phyloP scores from a whole-genome alignment of 495 filamentous ascomycete genomes.

The Penicillium robsamsonii region DNA sequence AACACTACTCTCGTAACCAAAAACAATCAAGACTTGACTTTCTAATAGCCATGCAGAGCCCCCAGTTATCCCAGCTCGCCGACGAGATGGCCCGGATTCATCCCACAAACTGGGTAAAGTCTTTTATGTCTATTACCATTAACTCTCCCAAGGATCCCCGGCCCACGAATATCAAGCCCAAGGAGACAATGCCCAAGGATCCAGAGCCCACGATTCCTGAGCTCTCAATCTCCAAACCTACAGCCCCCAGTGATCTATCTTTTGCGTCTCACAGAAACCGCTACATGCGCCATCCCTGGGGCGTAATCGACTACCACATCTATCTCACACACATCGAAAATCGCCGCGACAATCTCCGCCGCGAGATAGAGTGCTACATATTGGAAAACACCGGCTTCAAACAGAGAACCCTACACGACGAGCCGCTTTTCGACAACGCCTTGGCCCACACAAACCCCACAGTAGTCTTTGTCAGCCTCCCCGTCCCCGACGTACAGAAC shows the following conservation, averaged over 20 bases:
- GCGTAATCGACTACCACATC: conserved; percentile 36
- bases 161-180: background rate
- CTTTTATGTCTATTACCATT: background rate
- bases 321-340: conserved; percentile 31
- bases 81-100: background rate
- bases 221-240: background rate
- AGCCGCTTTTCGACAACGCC: conserved; percentile 10
- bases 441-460: conserved; percentile 17
- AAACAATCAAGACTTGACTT: background rate
- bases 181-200: too few species aligned
- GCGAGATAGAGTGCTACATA: conserved; percentile 24
- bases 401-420: conserved; percentile 23
- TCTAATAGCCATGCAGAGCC: conserved; percentile 4
- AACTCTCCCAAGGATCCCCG: background rate
- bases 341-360: conserved; percentile 10
- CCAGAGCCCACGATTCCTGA: too few species aligned
- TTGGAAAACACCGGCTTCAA: conserved; percentile 28
- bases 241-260: background rate
- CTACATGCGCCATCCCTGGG: conserved; percentile 28
- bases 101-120: too few species aligned
- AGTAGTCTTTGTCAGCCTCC: conserved; percentile 30
- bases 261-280: background rate
- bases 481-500: conserved; percentile 21
- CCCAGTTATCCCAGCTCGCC: background rate
- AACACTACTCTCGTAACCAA: background rate